Evolutionary conservation across 495 filamentous ascomycete genomes (phyloP), one percentile per base, ranked within the genome.

Genomic region (Hyaloscypha hepaticicola): DNA sequence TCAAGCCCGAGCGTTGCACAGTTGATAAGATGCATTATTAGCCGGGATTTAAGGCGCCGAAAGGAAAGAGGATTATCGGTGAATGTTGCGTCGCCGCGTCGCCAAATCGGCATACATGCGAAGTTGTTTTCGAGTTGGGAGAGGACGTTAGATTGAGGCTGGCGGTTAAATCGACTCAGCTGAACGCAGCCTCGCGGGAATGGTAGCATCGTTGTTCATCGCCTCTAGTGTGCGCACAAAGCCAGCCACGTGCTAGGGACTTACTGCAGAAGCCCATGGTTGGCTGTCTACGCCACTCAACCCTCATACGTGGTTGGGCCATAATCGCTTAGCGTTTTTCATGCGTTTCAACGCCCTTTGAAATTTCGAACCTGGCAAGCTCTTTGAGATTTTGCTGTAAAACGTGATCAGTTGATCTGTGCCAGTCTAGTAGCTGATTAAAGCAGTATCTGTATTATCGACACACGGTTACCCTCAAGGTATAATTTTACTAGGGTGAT

Each of bases 51-150:
- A 33, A 61, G 58, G 38, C 12, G 45, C 58, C 21, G 34, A 26
- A 61, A 61, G 38, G 38, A 21, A 61, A 50, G 58, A 61, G 31
- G 31, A 51, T 61, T 61, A 48, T 61, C 38, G 45, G 31, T 61
- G 34, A 48, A 29, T 61, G n/a, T 61, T 61, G 22, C 21, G 31
- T 65, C 31, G 31, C 11, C 4, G 31, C 4, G 11, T 61, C 11
- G 58, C 57, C 25, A 25, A 60, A 49, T 60, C 57, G 57, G 57
- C 33, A 60, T 60, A 49, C 29, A 48, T 60, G 57, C 57, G 58
- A 61, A 49, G 34, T 11, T 33, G 11, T 33, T 33, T 49, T 27
- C 7, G 34, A 27, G 14, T 58, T 24, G 27, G 55, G 29, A 8
- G 11, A 33, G 34, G 41, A 19, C 29, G 25, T 60, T 29, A 33